These are phyloP conservation scores for Skeletonema costatum DNA, from an alignment of 108 stramenopile genomes.

Conservation along the genomic window DNA sequence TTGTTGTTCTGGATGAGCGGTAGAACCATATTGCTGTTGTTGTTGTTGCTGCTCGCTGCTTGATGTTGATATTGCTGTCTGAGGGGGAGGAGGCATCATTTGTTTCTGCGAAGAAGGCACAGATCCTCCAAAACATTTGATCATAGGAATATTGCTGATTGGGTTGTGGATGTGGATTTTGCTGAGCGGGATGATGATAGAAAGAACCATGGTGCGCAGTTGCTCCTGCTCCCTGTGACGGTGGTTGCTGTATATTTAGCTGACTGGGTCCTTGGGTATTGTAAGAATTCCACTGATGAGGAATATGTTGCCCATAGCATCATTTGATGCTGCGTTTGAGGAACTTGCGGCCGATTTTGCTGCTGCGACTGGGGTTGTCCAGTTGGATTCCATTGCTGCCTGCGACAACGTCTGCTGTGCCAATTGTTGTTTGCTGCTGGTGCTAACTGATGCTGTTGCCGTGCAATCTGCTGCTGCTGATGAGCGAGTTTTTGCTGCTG, in stretches of 20 bases:
- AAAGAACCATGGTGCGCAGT: not conserved
- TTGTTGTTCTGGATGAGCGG: not conserved
- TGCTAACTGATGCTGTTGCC: not conserved
- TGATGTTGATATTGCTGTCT: not conserved
- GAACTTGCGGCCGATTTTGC: not conserved
- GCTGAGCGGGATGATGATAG: not conserved
- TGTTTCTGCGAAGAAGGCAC: not conserved
- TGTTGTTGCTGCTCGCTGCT: not conserved
- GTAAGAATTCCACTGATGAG: not conserved
- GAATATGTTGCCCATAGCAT: not conserved
- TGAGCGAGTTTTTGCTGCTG: conserved; percentile 4
- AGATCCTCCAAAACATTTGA: not conserved
- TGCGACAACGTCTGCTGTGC: not conserved
- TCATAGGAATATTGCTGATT: not conserved
- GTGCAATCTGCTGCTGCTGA: conserved; percentile 6
- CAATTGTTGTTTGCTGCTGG: not conserved
- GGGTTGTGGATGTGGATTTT: not conserved
- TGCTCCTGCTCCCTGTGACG: not conserved
- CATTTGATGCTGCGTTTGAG: not conserved
- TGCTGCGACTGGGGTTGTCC: not conserved
- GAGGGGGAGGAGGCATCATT: not conserved
- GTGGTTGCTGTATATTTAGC: not conserved
- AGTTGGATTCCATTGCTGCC: not conserved
- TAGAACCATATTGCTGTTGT: not conserved
- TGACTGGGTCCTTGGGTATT: not conserved